These are phyloP conservation scores for Juglanconis sp. DNA, from an alignment of 2,329 filamentous ascomycete genomes.

Conservation along the genomic window DNA sequence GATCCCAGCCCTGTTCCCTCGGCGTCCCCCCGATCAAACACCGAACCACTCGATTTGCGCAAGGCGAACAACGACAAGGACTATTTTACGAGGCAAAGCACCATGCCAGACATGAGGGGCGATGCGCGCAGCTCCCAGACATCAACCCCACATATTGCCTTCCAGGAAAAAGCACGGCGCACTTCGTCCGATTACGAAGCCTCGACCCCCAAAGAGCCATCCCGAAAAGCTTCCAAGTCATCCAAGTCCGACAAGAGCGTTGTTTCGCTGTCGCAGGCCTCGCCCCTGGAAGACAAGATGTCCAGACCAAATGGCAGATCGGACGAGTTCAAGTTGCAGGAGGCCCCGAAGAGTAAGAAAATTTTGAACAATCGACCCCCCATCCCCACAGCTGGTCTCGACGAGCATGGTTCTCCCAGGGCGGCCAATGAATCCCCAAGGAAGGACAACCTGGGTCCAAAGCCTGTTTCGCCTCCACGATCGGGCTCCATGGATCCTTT, in stretches of 20 bases:
- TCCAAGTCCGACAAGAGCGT: constrained; percentile 33
- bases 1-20: constrained; percentile 63
- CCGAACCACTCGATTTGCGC: constrained; percentile 44
- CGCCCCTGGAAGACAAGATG: constrained; percentile 37
- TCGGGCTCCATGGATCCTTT: constrained; percentile 33
- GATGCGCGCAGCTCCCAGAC: constrained; percentile 40
- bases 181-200: constrained; percentile 59
- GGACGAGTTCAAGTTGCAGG: constrained; percentile 75
- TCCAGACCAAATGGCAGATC: constrained; percentile 36
- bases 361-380: constrained; percentile 39
- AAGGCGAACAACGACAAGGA: constrained; percentile 53
- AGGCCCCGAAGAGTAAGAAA: constrained; percentile 68
- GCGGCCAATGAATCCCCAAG: constrained; percentile 34
- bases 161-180: constrained; percentile 76
- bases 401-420: constrained; percentile 36
- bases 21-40: constrained; percentile 51
- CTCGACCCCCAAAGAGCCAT: constrained; percentile 47
- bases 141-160: constrained; percentile 84
- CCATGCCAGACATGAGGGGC: constrained; percentile 40
- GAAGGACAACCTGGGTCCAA: constrained; percentile 31
- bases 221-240: constrained; percentile 47
- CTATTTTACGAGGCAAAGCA: constrained; percentile 52
- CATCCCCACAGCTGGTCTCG: constrained; percentile 39
- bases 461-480: constrained; percentile 32
- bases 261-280: constrained; percentile 25